Percentiles rank a stretch among this genome's conserved stretches.
Conservation (phyloP, 768 basidiomycete species). For the Tylopilus rubrobrunneus region DNA sequence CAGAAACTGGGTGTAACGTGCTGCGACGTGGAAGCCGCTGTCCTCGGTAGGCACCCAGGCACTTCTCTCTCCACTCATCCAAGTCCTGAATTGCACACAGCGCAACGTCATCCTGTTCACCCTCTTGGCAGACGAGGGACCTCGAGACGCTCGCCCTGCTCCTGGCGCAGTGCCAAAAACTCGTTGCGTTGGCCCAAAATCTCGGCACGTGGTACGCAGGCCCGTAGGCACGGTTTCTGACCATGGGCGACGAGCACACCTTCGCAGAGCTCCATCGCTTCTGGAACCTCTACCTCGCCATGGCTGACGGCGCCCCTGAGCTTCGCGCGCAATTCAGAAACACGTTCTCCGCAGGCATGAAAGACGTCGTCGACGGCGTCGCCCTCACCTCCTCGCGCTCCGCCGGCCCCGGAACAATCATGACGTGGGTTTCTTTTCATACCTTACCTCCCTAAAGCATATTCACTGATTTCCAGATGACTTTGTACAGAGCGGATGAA, state of each 20-base stretch:
- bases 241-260: constrained; percentile 22
- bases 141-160: constrained; percentile 22
- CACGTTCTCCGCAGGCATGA: constrained; percentile 20
- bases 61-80: neutral
- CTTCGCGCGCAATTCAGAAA: constrained; percentile 12
- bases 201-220: constrained; percentile 23
- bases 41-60: constrained; percentile 25
- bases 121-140: constrained; percentile 26
- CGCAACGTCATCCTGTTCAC: constrained; percentile 29
- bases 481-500: too few species aligned
- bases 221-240: constrained; percentile 26
- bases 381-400: constrained; percentile 21
- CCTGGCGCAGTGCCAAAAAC: constrained; percentile 26
- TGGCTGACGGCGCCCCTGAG: constrained; percentile 10
- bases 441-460: too few species aligned
- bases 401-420: too few species aligned
- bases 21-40: constrained; percentile 29
- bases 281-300: constrained; percentile 20
- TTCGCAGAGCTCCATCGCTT: constrained; percentile 20
- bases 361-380: neutral
- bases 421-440: too few species aligned
- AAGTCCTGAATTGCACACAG: neutral
- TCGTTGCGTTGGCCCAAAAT: constrained; percentile 13
- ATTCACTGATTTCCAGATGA: too few species aligned
- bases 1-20: constrained; percentile 29